Evolutionary conservation across 2,329 filamentous ascomycete genomes (phyloP), one percentile per base, ranked within the genome.

Genomic region (Paecilomyces niveus): DNA sequence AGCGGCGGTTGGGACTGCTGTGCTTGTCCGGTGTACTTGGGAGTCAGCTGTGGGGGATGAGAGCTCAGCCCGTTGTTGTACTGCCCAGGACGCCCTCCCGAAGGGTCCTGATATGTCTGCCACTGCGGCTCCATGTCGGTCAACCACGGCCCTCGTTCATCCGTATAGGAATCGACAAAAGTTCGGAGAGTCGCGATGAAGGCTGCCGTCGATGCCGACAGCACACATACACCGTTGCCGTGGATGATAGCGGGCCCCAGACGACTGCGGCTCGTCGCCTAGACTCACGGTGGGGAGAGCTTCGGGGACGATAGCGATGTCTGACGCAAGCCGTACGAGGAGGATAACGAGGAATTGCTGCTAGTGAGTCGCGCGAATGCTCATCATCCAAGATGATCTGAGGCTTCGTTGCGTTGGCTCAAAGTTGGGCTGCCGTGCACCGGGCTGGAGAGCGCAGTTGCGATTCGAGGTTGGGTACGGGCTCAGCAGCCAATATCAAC

Each of bases 51-150:
- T 65, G 79, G 77, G 63, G 81, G 76, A 71, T 81, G 79, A 59
- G 73, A 72, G 59, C 75, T 73, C 67, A 76, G 71, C 64, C 76
- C 75, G 72, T 81, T 80, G 74, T 84, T 86, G 74, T 86, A 88
- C 77, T 87, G 84, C 76, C 83, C 81, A 70, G 86, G 80, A 72
- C 83, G 81, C 70, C 80, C 81, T 69, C 82, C 75, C 72, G 85
- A 66, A 64, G 72, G 78, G 74, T 89, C 86, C 72, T 83, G 77
- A 76, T 89, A 90, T 35, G 59, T 74, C 77, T 86, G 84, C 86
- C 86, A 89, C 79, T 87, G 74, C 54, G 71, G 78, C 77, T 84
- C 81, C 82, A 85, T 83, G 67, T 67, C 63, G 66, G 58, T 65
- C 57, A 57, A 33, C 61, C 35, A 53, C 50, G 18, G 22, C 56